These are phyloP conservation scores for Iris macrosiphon DNA, from an alignment of 106 monocot genomes.

Conservation along the genomic window DNA sequence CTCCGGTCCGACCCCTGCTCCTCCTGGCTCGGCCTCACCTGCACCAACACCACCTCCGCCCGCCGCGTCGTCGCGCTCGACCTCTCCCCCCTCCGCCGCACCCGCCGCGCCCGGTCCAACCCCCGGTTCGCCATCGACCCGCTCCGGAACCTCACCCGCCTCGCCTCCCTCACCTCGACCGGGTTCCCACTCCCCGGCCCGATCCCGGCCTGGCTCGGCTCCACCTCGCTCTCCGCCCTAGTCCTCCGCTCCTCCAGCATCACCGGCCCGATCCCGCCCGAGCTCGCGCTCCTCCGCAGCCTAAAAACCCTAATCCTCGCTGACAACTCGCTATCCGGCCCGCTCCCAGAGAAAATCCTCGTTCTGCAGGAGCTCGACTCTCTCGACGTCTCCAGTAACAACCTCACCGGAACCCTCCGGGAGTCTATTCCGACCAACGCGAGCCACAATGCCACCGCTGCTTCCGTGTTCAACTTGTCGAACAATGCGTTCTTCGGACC, in stretches of 20 bases:
- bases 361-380: slow-evolving; percentile 13
- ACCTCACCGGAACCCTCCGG: slow-evolving; percentile 30
- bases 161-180: slow-evolving; percentile 40
- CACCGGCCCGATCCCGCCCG: slow-evolving; percentile 29
- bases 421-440: not conserved
- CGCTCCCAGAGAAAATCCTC: slow-evolving; percentile 17
- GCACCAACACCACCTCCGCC: no score
- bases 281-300: slow-evolving; percentile 11
- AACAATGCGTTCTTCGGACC: slow-evolving; percentile 51
- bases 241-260: slow-evolving; percentile 31
- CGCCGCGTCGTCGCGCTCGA: slow-evolving; percentile 30
- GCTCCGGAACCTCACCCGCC: slow-evolving; percentile 28
- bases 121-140: slow-evolving; percentile 51
- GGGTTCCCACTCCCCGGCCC: slow-evolving; percentile 48
- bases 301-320: slow-evolving; percentile 25
- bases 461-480: slow-evolving; percentile 44
- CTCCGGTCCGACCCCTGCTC: slow-evolving; percentile 54
- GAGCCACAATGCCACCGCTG: slow-evolving; percentile 5
- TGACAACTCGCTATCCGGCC: slow-evolving; percentile 25
- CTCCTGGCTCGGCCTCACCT: slow-evolving; percentile 41
- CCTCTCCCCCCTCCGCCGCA: slow-evolving; percentile 36
- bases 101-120: slow-evolving; percentile 25
- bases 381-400: slow-evolving; percentile 34
- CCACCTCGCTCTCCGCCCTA: slow-evolving; percentile 20
- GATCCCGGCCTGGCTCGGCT: slow-evolving; percentile 57